Conservation (phyloP, 169 alveolate species). For the Perkinsus olseni region DNA sequence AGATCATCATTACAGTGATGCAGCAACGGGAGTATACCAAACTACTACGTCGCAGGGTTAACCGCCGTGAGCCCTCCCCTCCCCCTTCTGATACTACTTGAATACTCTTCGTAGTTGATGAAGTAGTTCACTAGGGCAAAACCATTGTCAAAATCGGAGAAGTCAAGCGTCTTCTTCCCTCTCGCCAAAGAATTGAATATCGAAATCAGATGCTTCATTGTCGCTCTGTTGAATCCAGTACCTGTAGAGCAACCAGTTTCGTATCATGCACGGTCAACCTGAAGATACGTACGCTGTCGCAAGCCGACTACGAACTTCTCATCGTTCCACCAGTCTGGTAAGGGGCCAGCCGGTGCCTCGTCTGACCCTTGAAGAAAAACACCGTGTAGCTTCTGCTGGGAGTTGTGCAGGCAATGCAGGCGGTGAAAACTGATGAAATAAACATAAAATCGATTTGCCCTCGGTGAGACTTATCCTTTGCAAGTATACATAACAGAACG, state of each 20-base stretch:
- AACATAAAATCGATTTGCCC: too few species aligned
- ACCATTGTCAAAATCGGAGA: not conserved
- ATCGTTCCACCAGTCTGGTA: not conserved
- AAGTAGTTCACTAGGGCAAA: not conserved
- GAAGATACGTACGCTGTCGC: not conserved
- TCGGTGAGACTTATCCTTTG: too few species aligned
- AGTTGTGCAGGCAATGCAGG: not conserved
- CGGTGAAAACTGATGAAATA: not conserved
- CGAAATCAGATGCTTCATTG: not conserved
- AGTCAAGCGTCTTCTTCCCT: not conserved
- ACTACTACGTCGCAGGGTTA: too few species aligned
- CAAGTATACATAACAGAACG: too few species aligned
- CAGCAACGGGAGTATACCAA: too few species aligned
- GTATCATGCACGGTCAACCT: not conserved
- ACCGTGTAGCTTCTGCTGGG: not conserved
- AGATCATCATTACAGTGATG: too few species aligned
- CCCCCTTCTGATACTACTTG: not conserved
- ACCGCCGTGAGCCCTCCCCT: not conserved
- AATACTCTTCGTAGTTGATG: not conserved
- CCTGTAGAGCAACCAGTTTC: not conserved
- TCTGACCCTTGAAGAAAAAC: not conserved
- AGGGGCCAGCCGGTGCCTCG: not conserved
- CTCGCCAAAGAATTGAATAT: not conserved
- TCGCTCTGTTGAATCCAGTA: not conserved
- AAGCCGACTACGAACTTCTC: not conserved